These are phyloP conservation scores for Leccinum olivaceopallidum DNA, from an alignment of 768 basidiomycete species.

Conservation along the genomic window DNA sequence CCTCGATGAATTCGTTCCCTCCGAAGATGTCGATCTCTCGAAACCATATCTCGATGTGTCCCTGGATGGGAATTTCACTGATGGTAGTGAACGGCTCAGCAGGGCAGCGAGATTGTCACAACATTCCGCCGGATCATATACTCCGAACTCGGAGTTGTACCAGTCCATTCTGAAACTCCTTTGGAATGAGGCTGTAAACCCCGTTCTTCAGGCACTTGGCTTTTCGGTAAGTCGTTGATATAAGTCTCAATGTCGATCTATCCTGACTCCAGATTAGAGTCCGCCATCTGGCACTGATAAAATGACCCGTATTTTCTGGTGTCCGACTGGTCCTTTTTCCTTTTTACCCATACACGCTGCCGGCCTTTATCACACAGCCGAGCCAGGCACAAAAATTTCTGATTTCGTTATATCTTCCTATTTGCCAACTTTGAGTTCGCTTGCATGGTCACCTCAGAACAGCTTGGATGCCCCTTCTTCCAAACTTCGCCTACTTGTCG, in stretches of 20 bases:
- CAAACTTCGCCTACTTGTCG: background rate
- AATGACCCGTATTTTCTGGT: background rate
- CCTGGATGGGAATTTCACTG: too few species aligned
- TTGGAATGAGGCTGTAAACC: background rate
- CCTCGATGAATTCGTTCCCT: background rate
- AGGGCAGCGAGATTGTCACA: too few species aligned
- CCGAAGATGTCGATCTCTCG: background rate
- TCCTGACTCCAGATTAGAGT: background rate
- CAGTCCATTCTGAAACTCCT: background rate
- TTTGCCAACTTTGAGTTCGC: background rate
- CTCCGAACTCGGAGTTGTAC: background rate
- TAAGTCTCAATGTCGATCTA: too few species aligned
- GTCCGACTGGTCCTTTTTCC: too few species aligned
- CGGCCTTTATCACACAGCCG: too few species aligned
- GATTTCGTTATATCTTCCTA: background rate
- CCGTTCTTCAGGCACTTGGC: background rate
- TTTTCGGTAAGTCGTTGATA: background rate
- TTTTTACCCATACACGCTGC: too few species aligned
- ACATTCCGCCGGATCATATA: background rate
- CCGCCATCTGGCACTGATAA: background rate
- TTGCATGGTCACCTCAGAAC: background rate
- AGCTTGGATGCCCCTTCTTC: background rate
- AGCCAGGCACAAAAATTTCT: too few species aligned
- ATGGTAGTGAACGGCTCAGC: too few species aligned
- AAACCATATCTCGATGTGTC: too few species aligned